Percentiles rank a stretch among this genome's conserved stretches.
These are phyloP conservation scores for Neonectria neomacrospora DNA, from an alignment of 2,329 filamentous ascomycete species.

Conservation along the genomic window DNA sequence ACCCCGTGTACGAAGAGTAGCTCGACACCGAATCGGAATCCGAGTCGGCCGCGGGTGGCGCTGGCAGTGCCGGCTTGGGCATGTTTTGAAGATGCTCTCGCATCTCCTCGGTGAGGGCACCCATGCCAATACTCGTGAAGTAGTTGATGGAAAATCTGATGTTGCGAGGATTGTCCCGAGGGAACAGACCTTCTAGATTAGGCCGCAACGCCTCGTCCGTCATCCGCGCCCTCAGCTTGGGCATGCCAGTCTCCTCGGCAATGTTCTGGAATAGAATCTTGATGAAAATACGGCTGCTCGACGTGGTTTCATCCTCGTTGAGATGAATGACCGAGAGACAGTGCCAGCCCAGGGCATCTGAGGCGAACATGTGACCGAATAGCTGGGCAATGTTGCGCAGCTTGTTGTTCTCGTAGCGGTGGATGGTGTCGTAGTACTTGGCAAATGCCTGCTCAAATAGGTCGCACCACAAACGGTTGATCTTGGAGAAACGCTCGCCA, in stretches of 20 bases:
- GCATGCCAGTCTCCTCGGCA: conserved; percentile 85
- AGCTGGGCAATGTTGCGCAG: conserved; percentile 95
- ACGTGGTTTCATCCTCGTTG: conserved; percentile 97
- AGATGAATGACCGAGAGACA: conserved; percentile 85
- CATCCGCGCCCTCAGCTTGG: conserved; percentile 79
- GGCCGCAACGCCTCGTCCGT: conserved; percentile 82
- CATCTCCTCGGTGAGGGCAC: conserved; percentile 93
- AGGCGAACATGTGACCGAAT: conserved; percentile 90
- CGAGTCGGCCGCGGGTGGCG: conserved; percentile 70
- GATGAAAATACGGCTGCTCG: conserved; percentile 96
- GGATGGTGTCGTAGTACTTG: conserved; percentile 97
- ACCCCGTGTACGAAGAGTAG: conserved; percentile 79
- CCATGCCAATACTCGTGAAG: conserved; percentile 98
- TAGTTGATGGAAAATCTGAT: conserved; percentile 99
- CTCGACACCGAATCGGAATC: conserved; percentile 80
- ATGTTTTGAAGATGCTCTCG: conserved; percentile 89
- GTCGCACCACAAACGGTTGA: conserved; percentile 94
- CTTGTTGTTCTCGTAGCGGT: conserved; percentile 95
- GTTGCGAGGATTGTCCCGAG: conserved; percentile 87
- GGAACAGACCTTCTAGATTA: conserved; percentile 87
- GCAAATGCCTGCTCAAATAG: conserved; percentile 90
- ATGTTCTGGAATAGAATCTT: conserved; percentile 97
- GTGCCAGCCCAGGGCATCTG: conserved; percentile 93
- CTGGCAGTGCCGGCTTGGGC: conserved; percentile 83
- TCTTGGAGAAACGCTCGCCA: conserved; percentile 93